phyloP scores from a whole-genome alignment of 169 alveolate genomes.

The Eimeria praecox region DNA sequence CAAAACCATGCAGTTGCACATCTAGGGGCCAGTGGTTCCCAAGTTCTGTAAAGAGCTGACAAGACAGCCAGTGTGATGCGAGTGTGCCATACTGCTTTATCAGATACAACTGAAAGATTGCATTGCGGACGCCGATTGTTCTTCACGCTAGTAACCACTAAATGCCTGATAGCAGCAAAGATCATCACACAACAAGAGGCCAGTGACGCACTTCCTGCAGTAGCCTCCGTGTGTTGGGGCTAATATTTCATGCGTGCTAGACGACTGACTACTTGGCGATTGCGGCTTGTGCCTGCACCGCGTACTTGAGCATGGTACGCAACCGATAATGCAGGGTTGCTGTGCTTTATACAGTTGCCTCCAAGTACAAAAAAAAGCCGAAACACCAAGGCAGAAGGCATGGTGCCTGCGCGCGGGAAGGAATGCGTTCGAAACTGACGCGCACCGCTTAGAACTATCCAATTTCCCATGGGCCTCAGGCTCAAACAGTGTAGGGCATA shows the following conservation, averaged over 20 bases:
- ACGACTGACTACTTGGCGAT: background rate
- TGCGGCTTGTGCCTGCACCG: background rate
- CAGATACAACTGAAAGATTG: background rate
- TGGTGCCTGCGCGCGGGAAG: no score
- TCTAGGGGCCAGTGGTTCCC: no score
- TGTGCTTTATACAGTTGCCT: background rate
- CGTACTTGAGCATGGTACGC: background rate
- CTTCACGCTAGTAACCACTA: background rate
- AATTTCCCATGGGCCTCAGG: background rate
- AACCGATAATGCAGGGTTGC: background rate
- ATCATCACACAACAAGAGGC: background rate
- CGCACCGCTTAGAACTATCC: no score
- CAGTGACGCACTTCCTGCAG: background rate
- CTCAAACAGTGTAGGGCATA: no score
- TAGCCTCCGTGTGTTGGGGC: background rate
- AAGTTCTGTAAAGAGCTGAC: no score
- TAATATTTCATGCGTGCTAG: background rate
- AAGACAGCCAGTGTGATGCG: no score
- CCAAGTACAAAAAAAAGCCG: no score
- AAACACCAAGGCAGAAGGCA: no score
- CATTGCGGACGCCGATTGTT: background rate
- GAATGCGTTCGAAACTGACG: no score
- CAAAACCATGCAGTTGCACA: background rate
- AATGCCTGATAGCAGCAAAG: background rate
- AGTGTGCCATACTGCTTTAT: no score